phyloP scores from a whole-genome alignment of 73 alveolate species.

The Tetrahymena borealis region DNA sequence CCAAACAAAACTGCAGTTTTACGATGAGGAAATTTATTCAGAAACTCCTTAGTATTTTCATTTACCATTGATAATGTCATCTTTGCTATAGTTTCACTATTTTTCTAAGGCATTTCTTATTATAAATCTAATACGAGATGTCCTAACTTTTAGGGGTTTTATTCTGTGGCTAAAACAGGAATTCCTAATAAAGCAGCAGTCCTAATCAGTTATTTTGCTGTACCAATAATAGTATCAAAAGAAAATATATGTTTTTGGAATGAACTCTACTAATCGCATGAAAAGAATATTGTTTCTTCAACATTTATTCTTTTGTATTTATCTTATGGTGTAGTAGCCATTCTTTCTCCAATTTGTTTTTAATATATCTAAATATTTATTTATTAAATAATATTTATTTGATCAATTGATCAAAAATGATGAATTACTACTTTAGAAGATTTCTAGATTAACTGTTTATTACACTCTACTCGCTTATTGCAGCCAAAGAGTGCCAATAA shows the following conservation, averaged over 20 bases:
- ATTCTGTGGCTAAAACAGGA: not conserved
- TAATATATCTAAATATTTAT: not conserved
- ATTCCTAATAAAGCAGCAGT: not conserved
- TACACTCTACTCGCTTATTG: too few species aligned
- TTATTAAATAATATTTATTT: too few species aligned
- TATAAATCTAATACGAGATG: not conserved
- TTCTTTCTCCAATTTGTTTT: not conserved
- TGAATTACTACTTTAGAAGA: too few species aligned
- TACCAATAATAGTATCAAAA: not conserved
- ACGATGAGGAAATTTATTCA: not conserved
- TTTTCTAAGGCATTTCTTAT: not conserved
- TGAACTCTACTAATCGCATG: not conserved
- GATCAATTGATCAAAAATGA: too few species aligned
- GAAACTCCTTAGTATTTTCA: not conserved
- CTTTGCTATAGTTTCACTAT: not conserved
- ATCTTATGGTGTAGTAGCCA: not conserved
- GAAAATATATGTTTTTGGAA: not conserved
- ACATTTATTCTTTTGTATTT: not conserved
- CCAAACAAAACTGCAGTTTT: not conserved
- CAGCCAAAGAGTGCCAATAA: too few species aligned
- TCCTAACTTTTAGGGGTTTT: not conserved
- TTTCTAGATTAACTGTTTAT: too few species aligned
- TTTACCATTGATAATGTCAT: not conserved
- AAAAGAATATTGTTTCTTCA: not conserved
- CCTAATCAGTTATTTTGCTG: not conserved